Conservation (phyloP, 371 early-diverging fungal genomes). For the Circinella minor region DNA sequence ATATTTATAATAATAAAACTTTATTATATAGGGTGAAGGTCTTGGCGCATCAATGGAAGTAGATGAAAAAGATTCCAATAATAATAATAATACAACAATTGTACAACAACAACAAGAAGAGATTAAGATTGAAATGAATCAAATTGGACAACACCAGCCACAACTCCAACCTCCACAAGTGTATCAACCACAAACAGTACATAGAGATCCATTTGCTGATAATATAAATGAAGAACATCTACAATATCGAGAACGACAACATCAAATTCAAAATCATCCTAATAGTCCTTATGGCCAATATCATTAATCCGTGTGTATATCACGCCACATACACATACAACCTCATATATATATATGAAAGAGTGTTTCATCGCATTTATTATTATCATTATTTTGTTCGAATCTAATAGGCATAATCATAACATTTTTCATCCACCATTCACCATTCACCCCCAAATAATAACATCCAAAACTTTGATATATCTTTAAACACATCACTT, state of each 20-base stretch:
- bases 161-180: neutral
- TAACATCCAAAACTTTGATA: no score
- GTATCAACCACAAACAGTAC: neutral
- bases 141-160: neutral
- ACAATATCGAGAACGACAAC: neutral
- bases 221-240: neutral
- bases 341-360: no score
- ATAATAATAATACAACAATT: neutral
- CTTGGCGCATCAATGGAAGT: conserved; percentile 16
- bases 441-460: no score
- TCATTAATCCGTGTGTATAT: neutral
- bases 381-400: no score
- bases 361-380: no score
- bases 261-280: neutral
- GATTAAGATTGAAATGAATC: neutral
- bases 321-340: neutral
- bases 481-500: no score
- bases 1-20: neutral
- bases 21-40: conserved; percentile 17
- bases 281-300: neutral
- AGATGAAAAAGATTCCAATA: conserved; percentile 1
- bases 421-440: no score
- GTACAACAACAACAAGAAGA: neutral
- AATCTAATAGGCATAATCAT: neutral
- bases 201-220: neutral